Percentiles rank a stretch among this genome's conserved stretches.
Evolutionary conservation across 2,329 filamentous ascomycete species (phyloP).

Genomic region (Aureobasidium sp.): DNA sequence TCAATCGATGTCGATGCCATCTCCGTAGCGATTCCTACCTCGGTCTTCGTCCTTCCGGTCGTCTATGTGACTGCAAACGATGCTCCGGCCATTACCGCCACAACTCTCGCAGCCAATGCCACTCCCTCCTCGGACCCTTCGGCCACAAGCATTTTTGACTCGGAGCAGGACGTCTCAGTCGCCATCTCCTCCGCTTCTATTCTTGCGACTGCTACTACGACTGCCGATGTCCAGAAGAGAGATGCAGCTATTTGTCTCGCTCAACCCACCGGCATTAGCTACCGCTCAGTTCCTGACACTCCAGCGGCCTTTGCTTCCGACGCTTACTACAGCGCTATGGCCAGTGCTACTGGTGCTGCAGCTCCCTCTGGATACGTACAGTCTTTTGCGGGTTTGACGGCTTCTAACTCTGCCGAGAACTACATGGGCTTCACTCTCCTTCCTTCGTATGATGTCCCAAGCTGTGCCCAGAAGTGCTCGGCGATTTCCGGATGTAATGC

Average conservation of each 20-base stretch:
- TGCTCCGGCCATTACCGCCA: neutral
- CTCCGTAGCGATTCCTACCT: neutral
- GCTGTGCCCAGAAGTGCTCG: conserved; percentile 20
- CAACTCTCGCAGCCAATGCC: neutral
- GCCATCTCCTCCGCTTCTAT: conserved; percentile 1
- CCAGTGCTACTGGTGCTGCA: conserved; percentile 23
- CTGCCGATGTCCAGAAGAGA: neutral
- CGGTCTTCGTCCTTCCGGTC: neutral
- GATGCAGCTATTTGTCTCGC: neutral
- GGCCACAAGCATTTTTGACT: neutral
- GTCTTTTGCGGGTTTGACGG: conserved; percentile 30
- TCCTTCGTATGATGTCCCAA: conserved; percentile 6
- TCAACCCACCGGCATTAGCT: neutral
- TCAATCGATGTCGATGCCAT: neutral
- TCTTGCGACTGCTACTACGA: neutral
- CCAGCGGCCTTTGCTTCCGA: conserved; percentile 31
- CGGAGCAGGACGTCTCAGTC: neutral
- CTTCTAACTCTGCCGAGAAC: conserved; percentile 22
- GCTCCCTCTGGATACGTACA: conserved; percentile 31
- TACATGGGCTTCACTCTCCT: conserved; percentile 31
- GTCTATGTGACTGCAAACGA: neutral
- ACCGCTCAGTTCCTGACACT: conserved; percentile 34
- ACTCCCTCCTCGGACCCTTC: neutral
- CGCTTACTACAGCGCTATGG: conserved; percentile 27
- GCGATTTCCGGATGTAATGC: conserved; percentile 22